Evolutionary conservation across 805 yeast genomes (phyloP).

Genomic region (Vanderwaltozyma yarrowii): DNA sequence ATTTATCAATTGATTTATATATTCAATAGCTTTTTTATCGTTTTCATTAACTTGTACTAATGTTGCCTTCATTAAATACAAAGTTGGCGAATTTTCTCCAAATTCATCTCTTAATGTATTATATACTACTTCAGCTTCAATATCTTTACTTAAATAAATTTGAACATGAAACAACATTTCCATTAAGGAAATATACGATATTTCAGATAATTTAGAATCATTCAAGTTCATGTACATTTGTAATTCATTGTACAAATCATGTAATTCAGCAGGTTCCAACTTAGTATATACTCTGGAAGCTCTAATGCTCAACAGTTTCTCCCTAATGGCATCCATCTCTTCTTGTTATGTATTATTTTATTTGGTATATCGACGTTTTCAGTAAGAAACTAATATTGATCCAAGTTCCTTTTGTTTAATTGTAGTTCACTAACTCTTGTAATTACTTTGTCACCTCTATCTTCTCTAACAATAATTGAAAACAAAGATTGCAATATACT

Average conservation of each 20-base stretch:
- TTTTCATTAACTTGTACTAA: conserved; percentile 19
- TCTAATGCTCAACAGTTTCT: conserved; percentile 41
- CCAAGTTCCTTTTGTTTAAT: no score
- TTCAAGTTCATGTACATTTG: conserved; percentile 14
- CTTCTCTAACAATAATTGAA: no score
- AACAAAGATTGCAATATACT: no score
- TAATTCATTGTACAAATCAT: conserved; percentile 32
- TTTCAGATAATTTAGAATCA: conserved; percentile 21
- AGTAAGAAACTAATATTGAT: no score
- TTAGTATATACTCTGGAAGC: conserved; percentile 41
- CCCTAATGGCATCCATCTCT: conserved; percentile 22
- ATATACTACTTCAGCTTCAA: conserved; percentile 57
- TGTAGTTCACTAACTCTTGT: no score
- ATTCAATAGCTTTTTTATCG: conserved; percentile 27
- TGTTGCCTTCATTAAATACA: conserved; percentile 24
- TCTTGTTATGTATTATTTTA: no score
- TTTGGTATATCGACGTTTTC: no score
- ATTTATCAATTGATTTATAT: conserved; percentile 41
- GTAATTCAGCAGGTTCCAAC: conserved; percentile 36
- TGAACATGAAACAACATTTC: conserved; percentile 66
- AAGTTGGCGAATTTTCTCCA: conserved; percentile 34
- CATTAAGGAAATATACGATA: conserved; percentile 44
- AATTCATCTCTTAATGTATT: conserved; percentile 61
- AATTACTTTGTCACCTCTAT: no score
- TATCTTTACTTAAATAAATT: conserved; percentile 51